Base-by-base conservation (phyloP, 192 early-diverging fungal species). In the Coemansia sp. region DNA sequence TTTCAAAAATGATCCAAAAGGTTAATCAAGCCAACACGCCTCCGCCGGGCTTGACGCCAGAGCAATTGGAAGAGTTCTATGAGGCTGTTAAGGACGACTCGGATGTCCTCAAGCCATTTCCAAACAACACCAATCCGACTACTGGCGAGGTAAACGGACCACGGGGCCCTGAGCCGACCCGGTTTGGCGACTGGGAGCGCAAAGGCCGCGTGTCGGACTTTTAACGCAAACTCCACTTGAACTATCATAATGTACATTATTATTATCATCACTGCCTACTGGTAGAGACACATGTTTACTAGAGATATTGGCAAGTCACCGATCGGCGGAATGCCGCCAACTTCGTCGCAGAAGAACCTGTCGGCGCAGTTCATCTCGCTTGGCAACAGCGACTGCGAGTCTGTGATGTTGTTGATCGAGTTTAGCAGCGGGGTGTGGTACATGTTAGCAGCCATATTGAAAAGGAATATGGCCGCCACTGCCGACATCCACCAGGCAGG, bases 151-250 rank as follows among this genome's bases (percentile, higher is more conserved):
- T 88, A 46, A 88, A 89, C 24, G 92, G 92, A 0, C 92, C 92
- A 15, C 89, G 86, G 62, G 92, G 92, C 15, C 87, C 88, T 20
- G 92, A 94, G 65, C 92, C 92, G 4, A 94, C 92, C 8, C 87
- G 92, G 11, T 94, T 89, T 70, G 90, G 91, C 29, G 92, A 94
- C 73, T 94, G 92, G 92, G 92, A 94, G 73, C 82, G 90, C 62
- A 92, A 90, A 44, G 92, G 91, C 2, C 81, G 92, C 7, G 90
- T 91, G 31, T 90, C 87, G 27, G 92, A 91, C 67, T 91, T 91
- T 81, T 91, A 74, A 69, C 10, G 16, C 20, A 41, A 38, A 38
- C 36, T 38, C 36, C 2, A 38, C 36, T 38, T 38, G 36, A 36
- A 41, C 43, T 41, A 41, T 63, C 41, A 33, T 6, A 60, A 60